Base-by-base conservation (phyloP, 768 basidiomycete genomes). In the Lactarius trivialis region DNA sequence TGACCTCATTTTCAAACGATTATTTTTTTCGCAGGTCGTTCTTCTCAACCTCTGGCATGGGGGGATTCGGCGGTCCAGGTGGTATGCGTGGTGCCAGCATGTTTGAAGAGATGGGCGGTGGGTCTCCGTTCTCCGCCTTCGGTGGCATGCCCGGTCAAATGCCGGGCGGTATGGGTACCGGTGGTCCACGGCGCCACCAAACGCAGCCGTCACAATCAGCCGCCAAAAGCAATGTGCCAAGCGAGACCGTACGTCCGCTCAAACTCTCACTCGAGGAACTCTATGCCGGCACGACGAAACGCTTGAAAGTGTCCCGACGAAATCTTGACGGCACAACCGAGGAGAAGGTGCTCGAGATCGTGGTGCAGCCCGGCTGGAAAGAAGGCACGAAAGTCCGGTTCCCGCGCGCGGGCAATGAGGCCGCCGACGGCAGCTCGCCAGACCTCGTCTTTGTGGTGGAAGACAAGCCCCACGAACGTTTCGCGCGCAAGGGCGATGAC, bases 401-500 rank as follows among this genome's bases (percentile, higher is more conserved):
- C 74, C 84, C 90, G 0, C 82, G 83, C 24, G 88, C 91, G 11
- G 93, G 93, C 3, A 94, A 98, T 73, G 93, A 94, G 69, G 79
- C 81, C 56, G 71, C 76, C 14, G 72, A 64, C 36, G 87, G 88
- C 12, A 87, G 87, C 51, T 72, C 88, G 15, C 93, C 94, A 70
- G 92, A 95, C 72, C 81, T 99, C n/a, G 94, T 94, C 34, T 98
- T 99, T 71, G 84, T 96, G 52, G 84, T 97, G n/a, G 95, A 97
- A 73, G 93, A 98, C 75, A 98, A 96, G 75, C 86, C 88, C 9
- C 91, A 98, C 73, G 73, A 80, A 0, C 72, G 78, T 19, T 97
- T 91, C 74, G 81, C 76, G 61, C 81, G 95, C 26, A 85, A 89
- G 8, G 92, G 88, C 34, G 89, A 96, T 75, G 86, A 97, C 72